A percentile compares a stretch with the other conserved stretches of the same genome.
These are phyloP conservation scores for Aspergillus carlsbadensis DNA, from an alignment of 495 filamentous ascomycete genomes.

Conservation along the genomic window DNA sequence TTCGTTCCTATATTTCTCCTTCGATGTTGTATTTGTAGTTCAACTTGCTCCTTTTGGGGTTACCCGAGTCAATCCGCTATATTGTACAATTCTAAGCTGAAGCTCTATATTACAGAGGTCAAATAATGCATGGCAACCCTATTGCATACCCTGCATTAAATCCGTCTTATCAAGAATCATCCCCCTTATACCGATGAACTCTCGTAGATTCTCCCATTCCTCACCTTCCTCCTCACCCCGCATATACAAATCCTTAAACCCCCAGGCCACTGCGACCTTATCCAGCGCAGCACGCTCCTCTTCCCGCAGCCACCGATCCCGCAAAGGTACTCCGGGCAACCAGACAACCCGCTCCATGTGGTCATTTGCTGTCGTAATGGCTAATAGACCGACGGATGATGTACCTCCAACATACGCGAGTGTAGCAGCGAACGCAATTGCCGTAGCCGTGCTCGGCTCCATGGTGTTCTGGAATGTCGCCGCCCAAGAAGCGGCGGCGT, in stretches of 20 bases:
- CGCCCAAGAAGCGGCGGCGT: constrained; percentile 58
- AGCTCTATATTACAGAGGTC: neutral
- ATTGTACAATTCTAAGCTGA: neutral
- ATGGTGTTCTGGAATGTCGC: constrained; percentile 65
- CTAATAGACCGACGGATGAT: constrained; percentile 76
- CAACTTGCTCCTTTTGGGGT: too few species aligned
- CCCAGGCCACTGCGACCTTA: constrained; percentile 82
- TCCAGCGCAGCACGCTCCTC: constrained; percentile 91
- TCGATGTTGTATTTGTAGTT: neutral
- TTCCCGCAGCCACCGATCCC: constrained; percentile 86
- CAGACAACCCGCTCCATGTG: constrained; percentile 93
- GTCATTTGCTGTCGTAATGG: constrained; percentile 81
- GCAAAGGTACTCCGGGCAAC: constrained; percentile 74
- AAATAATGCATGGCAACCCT: constrained; percentile 4
- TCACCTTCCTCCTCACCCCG: constrained; percentile 87
- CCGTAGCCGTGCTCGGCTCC: constrained; percentile 66
- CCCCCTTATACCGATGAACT: constrained; percentile 73
- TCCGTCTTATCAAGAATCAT: constrained; percentile 89
- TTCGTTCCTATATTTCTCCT: constrained; percentile 8
- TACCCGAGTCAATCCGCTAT: neutral
- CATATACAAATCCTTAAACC: constrained; percentile 75
- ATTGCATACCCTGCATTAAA: constrained; percentile 91
- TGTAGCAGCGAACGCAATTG: constrained; percentile 76
- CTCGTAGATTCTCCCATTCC: constrained; percentile 81
- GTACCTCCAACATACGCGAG: constrained; percentile 79